A percentile compares a stretch with the other conserved stretches of the same genome.
These are phyloP conservation scores for Eutrema japonicum DNA, from an alignment of 345 rosid genomes.

Conservation along the genomic window DNA sequence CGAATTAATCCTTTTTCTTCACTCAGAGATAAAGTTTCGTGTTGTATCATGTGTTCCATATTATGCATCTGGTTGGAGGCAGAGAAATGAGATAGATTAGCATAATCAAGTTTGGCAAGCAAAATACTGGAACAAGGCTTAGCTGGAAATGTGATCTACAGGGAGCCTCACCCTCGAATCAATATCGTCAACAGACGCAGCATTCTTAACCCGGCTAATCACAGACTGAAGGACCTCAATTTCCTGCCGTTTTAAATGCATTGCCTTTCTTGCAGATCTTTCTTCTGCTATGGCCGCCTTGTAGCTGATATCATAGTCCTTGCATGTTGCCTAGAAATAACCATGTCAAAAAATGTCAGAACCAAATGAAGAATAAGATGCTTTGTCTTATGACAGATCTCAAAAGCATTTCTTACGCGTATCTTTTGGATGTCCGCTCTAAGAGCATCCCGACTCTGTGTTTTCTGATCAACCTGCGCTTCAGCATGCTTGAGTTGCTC, in stretches of 20 bases:
- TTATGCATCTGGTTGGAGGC: slow-evolving; percentile 58
- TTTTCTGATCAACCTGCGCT: slow-evolving; percentile 62
- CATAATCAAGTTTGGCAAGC: slow-evolving; percentile 22
- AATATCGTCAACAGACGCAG: slow-evolving; percentile 61
- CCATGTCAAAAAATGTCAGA: slow-evolving; percentile 30
- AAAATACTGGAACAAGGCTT: slow-evolving; percentile 2
- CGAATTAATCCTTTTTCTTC: slow-evolving; percentile 77
- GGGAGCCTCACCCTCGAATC: slow-evolving; percentile 55
- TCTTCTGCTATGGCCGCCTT: slow-evolving; percentile 60
- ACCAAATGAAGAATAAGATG: slow-evolving; percentile 32
- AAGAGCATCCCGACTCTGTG: slow-evolving; percentile 63
- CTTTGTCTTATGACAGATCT: slow-evolving; percentile 1
- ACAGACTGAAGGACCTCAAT: slow-evolving; percentile 63
- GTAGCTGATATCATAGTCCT: slow-evolving; percentile 47
- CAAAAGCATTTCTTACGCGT: slow-evolving; percentile 51
- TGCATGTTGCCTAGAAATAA: slow-evolving; percentile 53
- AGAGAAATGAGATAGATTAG: slow-evolving; percentile 31
- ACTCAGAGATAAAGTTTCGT: slow-evolving; percentile 68
- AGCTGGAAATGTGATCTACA: slow-evolving; percentile 21
- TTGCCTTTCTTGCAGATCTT: slow-evolving; percentile 57
- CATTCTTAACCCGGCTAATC: slow-evolving; percentile 57
- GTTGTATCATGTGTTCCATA: slow-evolving; percentile 72
- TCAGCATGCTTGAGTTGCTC: slow-evolving; percentile 63
- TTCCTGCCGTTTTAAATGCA: slow-evolving; percentile 66
- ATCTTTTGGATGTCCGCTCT: slow-evolving; percentile 52